Base-by-base conservation (phyloP, 2,329 filamentous ascomycete genomes). In the Hypoxylon sp. region DNA sequence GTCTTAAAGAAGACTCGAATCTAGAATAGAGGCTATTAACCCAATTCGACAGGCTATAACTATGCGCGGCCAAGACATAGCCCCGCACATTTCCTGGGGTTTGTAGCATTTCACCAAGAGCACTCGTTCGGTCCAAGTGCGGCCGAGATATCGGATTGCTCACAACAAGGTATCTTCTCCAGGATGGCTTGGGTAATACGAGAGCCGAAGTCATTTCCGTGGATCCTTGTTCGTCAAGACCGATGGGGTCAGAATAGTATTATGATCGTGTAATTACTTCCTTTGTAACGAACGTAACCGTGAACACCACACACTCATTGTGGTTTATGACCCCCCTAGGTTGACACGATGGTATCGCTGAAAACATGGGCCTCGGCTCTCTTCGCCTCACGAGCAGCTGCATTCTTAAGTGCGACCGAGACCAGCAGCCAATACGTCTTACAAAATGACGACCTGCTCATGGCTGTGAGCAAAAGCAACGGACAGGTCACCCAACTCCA, bases 391-490 rank as follows among this genome's bases (percentile, higher is more conserved):
- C 46, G n/a, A n/a, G 59, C 24, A n/a, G 49, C 44, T 39, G 67
- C 64, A 19, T 56, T 67, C 22, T 64, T 74, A 62, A 73, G 71
- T 28, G 73, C 76, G 22, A 79, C 69, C 10, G 75, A 77, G 59
- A 77, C 72, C 6, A 71, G 70, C 28, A 71, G 68, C 15, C 68
- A 75, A 17, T 71, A 75, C 49, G 71, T 75, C 53, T 68, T 79
- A 41, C 73, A 74, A 37, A 79, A 79, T 51, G 76, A 78, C 54
- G 75, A 76, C 7, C 71, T 79, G 15, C 71, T 72, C 51, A 74
- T 76, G 4, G 75, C 76, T 11, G 73, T 80, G 13, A 65, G 69
- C 62, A 80, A 79, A 69, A 70, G 68, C 0, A 76, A 68, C 30
- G 78, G 77, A 11, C 72, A 74, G 37, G 71, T 80, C 43, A 70